Evolutionary conservation across 2,329 filamentous ascomycete species (phyloP).

Genomic region (Fusarium dimerum): DNA sequence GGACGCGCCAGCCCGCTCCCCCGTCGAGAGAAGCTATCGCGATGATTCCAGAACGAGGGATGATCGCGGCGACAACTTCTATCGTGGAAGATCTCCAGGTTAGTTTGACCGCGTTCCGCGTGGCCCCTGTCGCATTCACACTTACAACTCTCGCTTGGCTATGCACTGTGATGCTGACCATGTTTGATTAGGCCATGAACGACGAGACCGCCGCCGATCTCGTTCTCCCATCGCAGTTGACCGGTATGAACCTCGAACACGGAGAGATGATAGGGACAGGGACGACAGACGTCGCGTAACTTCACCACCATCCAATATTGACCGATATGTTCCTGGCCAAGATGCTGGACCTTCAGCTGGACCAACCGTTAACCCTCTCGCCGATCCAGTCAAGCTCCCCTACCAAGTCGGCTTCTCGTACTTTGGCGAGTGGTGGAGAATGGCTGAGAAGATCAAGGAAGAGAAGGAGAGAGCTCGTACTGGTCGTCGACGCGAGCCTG

Average conservation of each 20-base stretch:
- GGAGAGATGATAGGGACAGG: conserved; percentile 66
- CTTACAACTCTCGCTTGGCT: neutral
- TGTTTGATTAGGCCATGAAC: conserved; percentile 51
- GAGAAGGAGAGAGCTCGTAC: conserved; percentile 72
- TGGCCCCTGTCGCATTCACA: neutral
- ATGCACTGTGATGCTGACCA: conserved; percentile 3
- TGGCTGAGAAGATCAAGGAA: conserved; percentile 80
- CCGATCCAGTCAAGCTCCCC: conserved; percentile 70
- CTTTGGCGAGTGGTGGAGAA: conserved; percentile 84
- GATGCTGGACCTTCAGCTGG: conserved; percentile 48
- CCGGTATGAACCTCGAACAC: conserved; percentile 71
- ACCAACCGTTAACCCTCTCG: conserved; percentile 62
- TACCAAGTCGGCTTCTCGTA: conserved; percentile 85
- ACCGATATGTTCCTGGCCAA: conserved; percentile 81
- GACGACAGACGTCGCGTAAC: conserved; percentile 65
- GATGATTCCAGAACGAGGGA: conserved; percentile 55
- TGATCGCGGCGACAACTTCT: conserved; percentile 59
- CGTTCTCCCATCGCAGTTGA: conserved; percentile 73
- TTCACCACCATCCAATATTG: conserved; percentile 71
- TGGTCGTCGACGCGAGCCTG: conserved; percentile 67
- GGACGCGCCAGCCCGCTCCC: conserved; percentile 54
- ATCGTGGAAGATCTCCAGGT: conserved; percentile 72
- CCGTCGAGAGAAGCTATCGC: conserved; percentile 52
- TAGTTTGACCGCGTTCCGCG: conserved; percentile 37
- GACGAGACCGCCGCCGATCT: conserved; percentile 63